Percentiles rank a stretch among this genome's conserved stretches.
phyloP scores from a whole-genome alignment of 495 filamentous ascomycete species.

The Jackrogersella multiformis region DNA sequence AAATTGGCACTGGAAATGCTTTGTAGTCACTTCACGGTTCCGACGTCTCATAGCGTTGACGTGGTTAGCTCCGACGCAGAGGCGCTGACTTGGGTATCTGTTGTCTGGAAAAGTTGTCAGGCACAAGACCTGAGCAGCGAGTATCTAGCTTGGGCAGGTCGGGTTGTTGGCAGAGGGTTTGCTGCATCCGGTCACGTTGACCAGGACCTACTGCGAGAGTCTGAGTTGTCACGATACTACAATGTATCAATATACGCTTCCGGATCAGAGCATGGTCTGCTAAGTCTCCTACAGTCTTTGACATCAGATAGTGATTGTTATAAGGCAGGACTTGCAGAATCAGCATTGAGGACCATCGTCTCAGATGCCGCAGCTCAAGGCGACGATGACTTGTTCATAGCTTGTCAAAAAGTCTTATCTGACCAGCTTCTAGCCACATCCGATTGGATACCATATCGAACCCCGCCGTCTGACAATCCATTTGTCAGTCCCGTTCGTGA shows the following conservation, averaged over 20 bases:
- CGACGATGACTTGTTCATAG: constrained; percentile 56
- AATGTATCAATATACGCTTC: constrained; percentile 50
- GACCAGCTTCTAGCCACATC: constrained; percentile 55
- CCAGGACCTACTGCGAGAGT: constrained; percentile 65
- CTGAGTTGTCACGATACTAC: constrained; percentile 60
- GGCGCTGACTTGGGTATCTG: constrained; percentile 66
- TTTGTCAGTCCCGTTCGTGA: constrained; percentile 31
- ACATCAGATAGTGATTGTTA: constrained; percentile 68
- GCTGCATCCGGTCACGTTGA: constrained; percentile 74
- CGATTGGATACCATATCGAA: constrained; percentile 59
- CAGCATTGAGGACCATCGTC: constrained; percentile 75
- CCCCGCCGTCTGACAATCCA: constrained; percentile 56
- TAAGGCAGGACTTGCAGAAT: constrained; percentile 79
- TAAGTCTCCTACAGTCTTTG: constrained; percentile 73
- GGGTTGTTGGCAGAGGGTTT: constrained; percentile 85
- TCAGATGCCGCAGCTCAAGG: constrained; percentile 60
- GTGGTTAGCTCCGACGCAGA: constrained; percentile 69
- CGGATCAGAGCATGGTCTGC: constrained; percentile 60
- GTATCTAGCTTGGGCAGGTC: constrained; percentile 85
- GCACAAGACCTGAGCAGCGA: constrained; percentile 65
- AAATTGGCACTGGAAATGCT: constrained; percentile 78
- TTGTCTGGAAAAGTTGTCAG: constrained; percentile 79
- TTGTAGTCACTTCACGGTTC: constrained; percentile 72
- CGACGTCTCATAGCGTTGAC: constrained; percentile 64
- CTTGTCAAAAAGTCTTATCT: constrained; percentile 57